Evolutionary conservation across 495 filamentous ascomycete species (phyloP).

Genomic region (Annulohypoxylon maeteangense): DNA sequence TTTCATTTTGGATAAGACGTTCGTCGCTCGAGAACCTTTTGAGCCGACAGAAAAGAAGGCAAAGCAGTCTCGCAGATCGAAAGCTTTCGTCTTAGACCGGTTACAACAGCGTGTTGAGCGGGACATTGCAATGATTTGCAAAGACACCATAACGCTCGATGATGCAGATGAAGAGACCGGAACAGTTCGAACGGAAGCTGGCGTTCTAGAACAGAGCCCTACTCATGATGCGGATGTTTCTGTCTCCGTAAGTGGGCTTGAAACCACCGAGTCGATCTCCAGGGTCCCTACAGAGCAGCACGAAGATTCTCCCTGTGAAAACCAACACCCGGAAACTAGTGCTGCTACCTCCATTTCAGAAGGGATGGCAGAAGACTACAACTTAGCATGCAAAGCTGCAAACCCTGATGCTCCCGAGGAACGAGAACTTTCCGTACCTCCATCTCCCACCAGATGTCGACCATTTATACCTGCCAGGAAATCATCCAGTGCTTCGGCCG

Average conservation of each 20-base stretch:
- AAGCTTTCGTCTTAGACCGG: constrained; percentile 46
- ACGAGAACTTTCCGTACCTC: constrained; percentile 2
- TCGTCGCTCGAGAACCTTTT: constrained; percentile 53
- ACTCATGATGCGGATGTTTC: constrained; percentile 8
- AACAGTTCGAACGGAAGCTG: constrained; percentile 2
- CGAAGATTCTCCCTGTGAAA: constrained; percentile 25
- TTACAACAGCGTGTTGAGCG: constrained; percentile 53
- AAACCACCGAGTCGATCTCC: constrained; percentile 29
- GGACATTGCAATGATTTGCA: constrained; percentile 58
- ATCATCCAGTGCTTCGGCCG: constrained; percentile 27
- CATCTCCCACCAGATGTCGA: constrained; percentile 1
- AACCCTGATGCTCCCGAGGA: constrained; percentile 5
- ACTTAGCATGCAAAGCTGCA: background rate
- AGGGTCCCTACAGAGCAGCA: constrained; percentile 16
- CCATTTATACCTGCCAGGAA: constrained; percentile 28
- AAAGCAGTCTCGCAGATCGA: constrained; percentile 36
- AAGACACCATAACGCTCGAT: constrained; percentile 57
- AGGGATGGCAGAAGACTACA: constrained; percentile 7
- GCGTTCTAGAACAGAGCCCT: constrained; percentile 19
- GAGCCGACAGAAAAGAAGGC: constrained; percentile 32
- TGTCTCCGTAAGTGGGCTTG: constrained; percentile 16
- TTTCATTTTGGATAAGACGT: constrained; percentile 57
- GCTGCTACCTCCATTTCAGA: constrained; percentile 20
- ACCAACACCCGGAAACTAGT: constrained; percentile 34
- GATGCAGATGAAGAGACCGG: constrained; percentile 49